A percentile compares a stretch with the other conserved stretches of the same genome.
phyloP scores from a whole-genome alignment of 2,329 filamentous ascomycete species.

The Dactylella cylindrospora region DNA sequence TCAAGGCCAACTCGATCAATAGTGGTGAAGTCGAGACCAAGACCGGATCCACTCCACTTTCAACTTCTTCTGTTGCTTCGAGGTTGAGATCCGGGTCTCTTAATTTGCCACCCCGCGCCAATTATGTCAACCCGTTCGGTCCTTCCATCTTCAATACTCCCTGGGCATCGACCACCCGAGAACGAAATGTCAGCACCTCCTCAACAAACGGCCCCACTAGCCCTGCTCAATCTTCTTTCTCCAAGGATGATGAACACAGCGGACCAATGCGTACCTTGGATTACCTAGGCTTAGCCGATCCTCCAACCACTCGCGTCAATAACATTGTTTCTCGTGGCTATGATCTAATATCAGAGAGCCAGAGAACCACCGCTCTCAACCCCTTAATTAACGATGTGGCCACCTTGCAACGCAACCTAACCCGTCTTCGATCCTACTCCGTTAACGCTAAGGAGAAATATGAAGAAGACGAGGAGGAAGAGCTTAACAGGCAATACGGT shows the following conservation, averaged over 20 bases:
- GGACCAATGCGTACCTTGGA: conserved; percentile 88
- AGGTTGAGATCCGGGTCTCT: conserved; percentile 49
- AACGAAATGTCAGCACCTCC: conserved; percentile 72
- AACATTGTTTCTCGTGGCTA: conserved; percentile 62
- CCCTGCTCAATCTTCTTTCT: conserved; percentile 81
- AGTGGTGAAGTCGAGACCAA: conserved; percentile 52
- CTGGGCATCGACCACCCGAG: conserved; percentile 73
- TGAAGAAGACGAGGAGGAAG: conserved; percentile 80
- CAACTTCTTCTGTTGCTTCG: conserved; percentile 48
- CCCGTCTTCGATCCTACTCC: conserved; percentile 92
- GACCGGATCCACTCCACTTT: conserved; percentile 49
- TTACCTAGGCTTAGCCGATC: conserved; percentile 92
- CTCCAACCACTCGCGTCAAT: conserved; percentile 73
- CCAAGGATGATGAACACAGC: conserved; percentile 81
- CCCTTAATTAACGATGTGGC: conserved; percentile 70
- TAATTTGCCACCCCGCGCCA: conserved; percentile 48
- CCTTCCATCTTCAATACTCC: conserved; percentile 83
- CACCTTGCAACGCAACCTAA: conserved; percentile 72
- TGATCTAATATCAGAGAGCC: conserved; percentile 58
- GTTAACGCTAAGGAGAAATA: conserved; percentile 99
- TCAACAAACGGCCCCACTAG: conserved; percentile 88
- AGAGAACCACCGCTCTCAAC: conserved; percentile 56
- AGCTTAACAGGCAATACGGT: conserved; percentile 59
- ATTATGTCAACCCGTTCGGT: conserved; percentile 67
- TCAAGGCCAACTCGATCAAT: conserved; percentile 63